phyloP scores from a whole-genome alignment of 2,329 filamentous ascomycete species.

The Cladosporium sp. region DNA sequence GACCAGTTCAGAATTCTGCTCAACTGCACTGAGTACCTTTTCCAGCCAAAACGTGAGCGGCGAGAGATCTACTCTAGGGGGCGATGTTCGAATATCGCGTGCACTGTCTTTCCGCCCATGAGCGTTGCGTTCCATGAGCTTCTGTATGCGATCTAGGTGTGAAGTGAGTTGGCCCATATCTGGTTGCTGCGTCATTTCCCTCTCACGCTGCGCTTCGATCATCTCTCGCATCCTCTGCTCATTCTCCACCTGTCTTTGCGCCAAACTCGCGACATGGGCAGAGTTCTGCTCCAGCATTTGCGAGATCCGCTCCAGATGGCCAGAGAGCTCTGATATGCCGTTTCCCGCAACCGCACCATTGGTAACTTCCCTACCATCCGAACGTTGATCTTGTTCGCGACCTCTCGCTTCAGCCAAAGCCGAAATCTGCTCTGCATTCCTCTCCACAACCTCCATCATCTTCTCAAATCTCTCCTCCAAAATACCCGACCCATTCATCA shows the following conservation, averaged over 20 bases:
- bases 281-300: conserved; percentile 22
- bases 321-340: conserved; percentile 17
- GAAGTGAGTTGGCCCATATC: conserved; percentile 24
- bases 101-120: conserved; percentile 18
- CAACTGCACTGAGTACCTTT: conserved; percentile 24
- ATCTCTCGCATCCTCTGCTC: conserved; percentile 22
- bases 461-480: conserved; percentile 24
- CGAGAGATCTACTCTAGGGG: conserved; percentile 19
- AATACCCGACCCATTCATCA: conserved; percentile 17
- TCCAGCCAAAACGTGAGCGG: conserved; percentile 21
- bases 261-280: conserved; percentile 22
- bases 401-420: conserved; percentile 15
- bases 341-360: not conserved
- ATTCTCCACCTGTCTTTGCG: conserved; percentile 24
- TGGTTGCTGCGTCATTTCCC: conserved; percentile 16
- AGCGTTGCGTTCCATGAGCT: conserved; percentile 20
- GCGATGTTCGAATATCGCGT: conserved; percentile 5
- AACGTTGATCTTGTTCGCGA: not conserved
- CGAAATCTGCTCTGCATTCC: conserved; percentile 23
- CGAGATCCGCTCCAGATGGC: conserved; percentile 22
- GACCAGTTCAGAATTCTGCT: conserved; percentile 24
- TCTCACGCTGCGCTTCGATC: conserved; percentile 16
- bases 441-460: conserved; percentile 24
- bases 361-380: not conserved
- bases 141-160: conserved; percentile 27